Conservation (phyloP, 148 eudicot species). For the Dianthus caryophyllus region DNA sequence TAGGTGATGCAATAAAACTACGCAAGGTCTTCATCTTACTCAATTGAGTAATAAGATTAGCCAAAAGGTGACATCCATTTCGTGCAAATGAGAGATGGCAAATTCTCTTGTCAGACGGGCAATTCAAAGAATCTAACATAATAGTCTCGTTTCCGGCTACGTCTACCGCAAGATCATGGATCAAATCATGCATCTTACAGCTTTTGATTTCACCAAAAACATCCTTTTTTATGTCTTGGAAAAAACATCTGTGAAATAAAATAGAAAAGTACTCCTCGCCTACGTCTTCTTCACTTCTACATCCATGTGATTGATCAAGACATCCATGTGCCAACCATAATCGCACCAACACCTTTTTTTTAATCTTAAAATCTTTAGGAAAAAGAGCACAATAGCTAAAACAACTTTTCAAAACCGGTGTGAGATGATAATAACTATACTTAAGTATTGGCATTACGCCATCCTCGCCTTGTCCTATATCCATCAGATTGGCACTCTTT, state of each 20-base stretch:
- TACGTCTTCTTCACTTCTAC: constrained; percentile 12
- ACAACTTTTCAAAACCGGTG: constrained; percentile 30
- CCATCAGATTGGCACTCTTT: constrained; percentile 8
- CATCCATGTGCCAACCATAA: constrained; percentile 42
- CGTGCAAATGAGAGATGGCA: constrained; percentile 20
- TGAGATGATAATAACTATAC: constrained; percentile 34
- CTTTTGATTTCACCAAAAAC: neutral
- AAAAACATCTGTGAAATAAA: constrained; percentile 28
- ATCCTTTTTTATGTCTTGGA: constrained; percentile 23
- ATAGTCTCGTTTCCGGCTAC: constrained; percentile 21
- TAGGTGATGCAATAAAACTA: too few relatives aligned
- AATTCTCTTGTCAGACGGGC: neutral
- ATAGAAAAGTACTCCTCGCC: constrained; percentile 23
- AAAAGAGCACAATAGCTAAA: constrained; percentile 43
- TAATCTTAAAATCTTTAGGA: constrained; percentile 24
- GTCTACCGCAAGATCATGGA: constrained; percentile 37
- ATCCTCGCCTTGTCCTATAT: constrained; percentile 4
- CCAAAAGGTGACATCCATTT: neutral
- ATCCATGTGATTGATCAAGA: neutral
- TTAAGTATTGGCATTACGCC: constrained; percentile 16
- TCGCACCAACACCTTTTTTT: constrained; percentile 10
- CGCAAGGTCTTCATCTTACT: neutral
- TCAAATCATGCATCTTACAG: constrained; percentile 36
- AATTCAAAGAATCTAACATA: neutral
- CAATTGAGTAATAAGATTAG: neutral